phyloP scores from a whole-genome alignment of 805 yeast genomes.

The Cyberlindnera mycetangii region DNA sequence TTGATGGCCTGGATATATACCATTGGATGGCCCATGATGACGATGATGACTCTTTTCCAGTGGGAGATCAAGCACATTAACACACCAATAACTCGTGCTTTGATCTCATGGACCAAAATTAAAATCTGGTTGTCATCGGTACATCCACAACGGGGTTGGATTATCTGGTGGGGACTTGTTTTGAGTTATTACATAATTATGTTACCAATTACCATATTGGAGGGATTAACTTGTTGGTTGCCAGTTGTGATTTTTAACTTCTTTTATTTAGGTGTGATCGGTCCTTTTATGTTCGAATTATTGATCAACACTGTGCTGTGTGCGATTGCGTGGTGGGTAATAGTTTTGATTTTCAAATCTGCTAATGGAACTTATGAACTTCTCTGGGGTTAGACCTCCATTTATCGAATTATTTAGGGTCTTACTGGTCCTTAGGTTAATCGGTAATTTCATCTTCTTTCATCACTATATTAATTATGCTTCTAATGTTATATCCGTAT shows the following conservation, averaged over 20 bases:
- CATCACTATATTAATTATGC: neutral
- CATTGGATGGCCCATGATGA: neutral
- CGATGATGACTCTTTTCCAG: neutral
- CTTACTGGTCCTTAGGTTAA: no score
- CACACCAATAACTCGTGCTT: conserved; percentile 1
- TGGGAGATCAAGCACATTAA: conserved; percentile 5
- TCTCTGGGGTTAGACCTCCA: neutral
- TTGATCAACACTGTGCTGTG: neutral
- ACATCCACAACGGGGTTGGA: conserved; percentile 8
- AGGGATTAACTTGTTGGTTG: neutral
- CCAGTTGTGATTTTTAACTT: neutral
- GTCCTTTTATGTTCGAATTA: neutral
- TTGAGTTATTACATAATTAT: conserved; percentile 1
- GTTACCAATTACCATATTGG: neutral
- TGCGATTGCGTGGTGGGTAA: neutral
- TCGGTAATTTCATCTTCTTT: neutral
- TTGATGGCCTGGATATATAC: conserved; percentile 3
- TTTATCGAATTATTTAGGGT: no score
- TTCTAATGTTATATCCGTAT: neutral
- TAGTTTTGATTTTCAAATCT: neutral
- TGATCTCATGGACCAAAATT: conserved; percentile 4
- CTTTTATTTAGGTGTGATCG: neutral
- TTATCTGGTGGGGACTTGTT: conserved; percentile 9
- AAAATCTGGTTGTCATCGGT: neutral
- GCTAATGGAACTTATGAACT: neutral